Percentiles rank a stretch among this genome's conserved stretches.
These are phyloP conservation scores for Ceratocystis ficicola DNA, from an alignment of 2,329 filamentous ascomycete genomes.

Conservation along the genomic window DNA sequence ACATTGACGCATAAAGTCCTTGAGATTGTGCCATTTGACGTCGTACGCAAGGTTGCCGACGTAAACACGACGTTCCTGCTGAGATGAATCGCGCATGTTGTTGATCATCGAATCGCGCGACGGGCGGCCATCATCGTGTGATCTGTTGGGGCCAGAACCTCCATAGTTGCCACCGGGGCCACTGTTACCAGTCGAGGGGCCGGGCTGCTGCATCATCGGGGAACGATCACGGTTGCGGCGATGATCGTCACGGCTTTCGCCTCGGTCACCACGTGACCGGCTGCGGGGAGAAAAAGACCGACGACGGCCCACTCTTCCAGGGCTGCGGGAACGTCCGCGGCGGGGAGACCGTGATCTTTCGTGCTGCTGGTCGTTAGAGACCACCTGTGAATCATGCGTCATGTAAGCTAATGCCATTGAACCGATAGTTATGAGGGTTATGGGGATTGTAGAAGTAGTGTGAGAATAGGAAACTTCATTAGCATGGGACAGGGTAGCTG, in stretches of 20 bases:
- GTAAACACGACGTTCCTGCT: constrained; percentile 98
- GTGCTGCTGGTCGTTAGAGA: constrained; percentile 44
- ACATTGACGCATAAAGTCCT: constrained; percentile 99
- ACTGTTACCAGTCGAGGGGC: constrained; percentile 51
- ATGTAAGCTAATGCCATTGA: constrained; percentile 1
- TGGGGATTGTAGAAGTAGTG: neutral
- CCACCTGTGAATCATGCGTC: constrained; percentile 12
- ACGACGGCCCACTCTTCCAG: constrained; percentile 54
- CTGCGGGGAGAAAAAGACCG: constrained; percentile 69
- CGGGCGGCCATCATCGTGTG: constrained; percentile 68
- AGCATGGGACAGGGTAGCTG: neutral
- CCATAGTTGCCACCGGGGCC: constrained; percentile 56
- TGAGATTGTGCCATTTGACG: constrained; percentile 99
- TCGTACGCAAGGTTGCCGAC: constrained; percentile 98
- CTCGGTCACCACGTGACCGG: constrained; percentile 51
- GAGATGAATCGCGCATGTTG: constrained; percentile 82
- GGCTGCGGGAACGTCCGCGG: constrained; percentile 73
- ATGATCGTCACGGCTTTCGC: constrained; percentile 58
- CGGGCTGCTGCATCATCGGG: constrained; percentile 55
- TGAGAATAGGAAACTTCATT: neutral
- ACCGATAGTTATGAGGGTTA: too few species aligned
- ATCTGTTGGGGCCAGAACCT: constrained; percentile 52
- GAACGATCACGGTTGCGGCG: constrained; percentile 64
- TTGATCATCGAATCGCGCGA: constrained; percentile 95
- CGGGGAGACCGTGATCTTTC: constrained; percentile 72